phyloP scores from a whole-genome alignment of 2,329 filamentous ascomycete species.

The Amylocarpus encephaloides region DNA sequence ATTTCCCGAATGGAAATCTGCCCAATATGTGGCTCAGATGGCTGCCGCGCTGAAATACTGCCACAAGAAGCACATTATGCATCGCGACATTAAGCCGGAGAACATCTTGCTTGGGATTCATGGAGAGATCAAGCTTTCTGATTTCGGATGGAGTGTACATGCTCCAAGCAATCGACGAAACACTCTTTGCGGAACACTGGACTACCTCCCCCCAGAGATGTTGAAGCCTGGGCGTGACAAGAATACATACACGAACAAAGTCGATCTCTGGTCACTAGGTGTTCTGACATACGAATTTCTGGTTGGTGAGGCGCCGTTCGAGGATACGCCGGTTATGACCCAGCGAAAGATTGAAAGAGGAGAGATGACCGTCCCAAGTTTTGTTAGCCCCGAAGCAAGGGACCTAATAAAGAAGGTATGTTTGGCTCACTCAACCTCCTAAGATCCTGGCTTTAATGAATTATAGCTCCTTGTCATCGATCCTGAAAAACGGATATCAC shows the following conservation, averaged over 20 bases:
- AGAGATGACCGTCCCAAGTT: conserved; percentile 88
- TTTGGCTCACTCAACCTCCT: conserved; percentile 5
- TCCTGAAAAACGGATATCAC: conserved; percentile 83
- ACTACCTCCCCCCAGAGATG: conserved; percentile 98
- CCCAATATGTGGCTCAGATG: conserved; percentile 70
- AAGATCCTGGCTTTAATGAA: conserved; percentile 20
- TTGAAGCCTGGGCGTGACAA: conserved; percentile 65
- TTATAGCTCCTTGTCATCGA: conserved; percentile 77
- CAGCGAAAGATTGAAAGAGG: conserved; percentile 80
- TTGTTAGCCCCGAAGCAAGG: conserved; percentile 81
- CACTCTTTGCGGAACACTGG: conserved; percentile 94
- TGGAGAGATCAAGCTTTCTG: conserved; percentile 96
- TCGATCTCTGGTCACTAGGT: conserved; percentile 92
- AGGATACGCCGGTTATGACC: conserved; percentile 92
- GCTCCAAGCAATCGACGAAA: conserved; percentile 89
- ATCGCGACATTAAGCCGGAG: conserved; percentile 95
- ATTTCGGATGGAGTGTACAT: conserved; percentile 98
- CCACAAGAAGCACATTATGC: conserved; percentile 95
- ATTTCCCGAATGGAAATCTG: conserved; percentile 66
- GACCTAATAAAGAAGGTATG: conserved; percentile 87
- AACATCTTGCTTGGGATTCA: conserved; percentile 95
- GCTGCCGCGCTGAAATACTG: conserved; percentile 81
- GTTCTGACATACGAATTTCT: conserved; percentile 96
- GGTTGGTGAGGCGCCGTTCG: conserved; percentile 92
- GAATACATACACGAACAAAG: conserved; percentile 89